Base-by-base conservation (phyloP, 345 rosid species). In the Bretschneidera sinensis region DNA sequence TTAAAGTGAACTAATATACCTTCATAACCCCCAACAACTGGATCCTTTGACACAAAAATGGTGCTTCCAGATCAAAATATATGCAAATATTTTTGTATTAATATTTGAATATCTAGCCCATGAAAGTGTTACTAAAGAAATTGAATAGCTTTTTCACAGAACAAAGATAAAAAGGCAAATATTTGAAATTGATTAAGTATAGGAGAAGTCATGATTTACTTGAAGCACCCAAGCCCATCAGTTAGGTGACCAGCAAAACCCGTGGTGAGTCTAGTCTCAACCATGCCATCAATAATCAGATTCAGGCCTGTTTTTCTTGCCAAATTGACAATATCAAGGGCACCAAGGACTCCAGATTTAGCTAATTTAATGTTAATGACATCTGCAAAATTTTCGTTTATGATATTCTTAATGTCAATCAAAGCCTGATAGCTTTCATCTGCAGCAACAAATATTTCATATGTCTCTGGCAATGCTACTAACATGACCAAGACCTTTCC, bases 231-330 rank as follows among this genome's bases (percentile, higher is more conserved):
- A 34, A 49, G 57, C 0, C 69, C 57, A 16, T 62, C 69, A 2
- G 51, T 62, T 35, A 65, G 43, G 39, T 65, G 69, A n/a, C 62
- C 69, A 21, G 69, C 62, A 65, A 48, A 58, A 28, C 62, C 63
- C 2, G 62, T 24, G 56, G 62, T 62, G 43, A 64, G 68, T 55
- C 60, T 64, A 31, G 68, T 64, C 39, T 64, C 54, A 19, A 43
- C 54, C 48, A 16, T 43, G 24, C 61, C 25, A 25, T 55, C 57
- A 2, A 64, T 55, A 53, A 64, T 64, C 34, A 64, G 68, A 51
- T 31, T 13, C 47, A 64, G 50, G 31, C 55, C 55, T 16, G 60
- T 25, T 20, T 28, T 31, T 48, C 39, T 64, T 19, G 31, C 48
- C 35, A 55, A 24, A 15, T 55, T 53, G 20, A 64, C 54, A 47